Evolutionary conservation across 768 basidiomycete genomes (phyloP).

Genomic region (Suillus fuscotomentosus): DNA sequence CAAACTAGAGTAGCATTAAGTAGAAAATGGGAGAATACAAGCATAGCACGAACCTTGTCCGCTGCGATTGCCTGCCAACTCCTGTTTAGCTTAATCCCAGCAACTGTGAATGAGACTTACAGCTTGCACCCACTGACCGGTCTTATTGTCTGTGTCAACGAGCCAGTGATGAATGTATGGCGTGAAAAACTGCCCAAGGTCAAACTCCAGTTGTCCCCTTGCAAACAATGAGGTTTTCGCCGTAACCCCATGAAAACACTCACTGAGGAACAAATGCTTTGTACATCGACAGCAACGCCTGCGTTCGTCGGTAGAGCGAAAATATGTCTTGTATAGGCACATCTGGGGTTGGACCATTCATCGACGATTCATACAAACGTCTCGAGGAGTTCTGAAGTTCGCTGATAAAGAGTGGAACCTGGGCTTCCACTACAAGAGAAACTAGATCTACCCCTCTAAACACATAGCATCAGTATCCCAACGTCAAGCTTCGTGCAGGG

Average conservation of each 20-base stretch:
- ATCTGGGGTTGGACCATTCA: constrained; percentile 85
- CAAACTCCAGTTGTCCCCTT: constrained; percentile 61
- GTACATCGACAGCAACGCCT: constrained; percentile 76
- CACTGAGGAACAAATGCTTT: constrained; percentile 79
- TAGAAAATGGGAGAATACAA: constrained; percentile 2
- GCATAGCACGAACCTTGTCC: constrained; percentile 59
- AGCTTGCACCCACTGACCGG: constrained; percentile 90
- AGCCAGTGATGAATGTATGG: constrained; percentile 89
- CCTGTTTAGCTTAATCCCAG: constrained; percentile 10
- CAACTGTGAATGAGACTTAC: constrained; percentile 44
- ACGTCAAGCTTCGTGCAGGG: not conserved
- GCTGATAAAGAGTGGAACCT: constrained; percentile 61
- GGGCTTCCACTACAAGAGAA: constrained; percentile 66
- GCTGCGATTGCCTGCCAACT: constrained; percentile 67
- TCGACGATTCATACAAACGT: constrained; percentile 76
- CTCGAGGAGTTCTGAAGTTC: constrained; percentile 72
- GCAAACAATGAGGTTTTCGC: constrained; percentile 9
- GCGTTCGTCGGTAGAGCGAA: constrained; percentile 76
- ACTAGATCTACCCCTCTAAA: constrained; percentile 72
- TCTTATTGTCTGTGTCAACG: constrained; percentile 83
- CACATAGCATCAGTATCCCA: constrained; percentile 3
- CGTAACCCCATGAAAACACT: constrained; percentile 24
- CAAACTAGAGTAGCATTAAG: constrained; percentile 47
- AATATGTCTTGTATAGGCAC: constrained; percentile 91
- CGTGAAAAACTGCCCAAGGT: constrained; percentile 79